Conservation (phyloP, 2,329 filamentous ascomycete species). For the Botryotinia convoluta region DNA sequence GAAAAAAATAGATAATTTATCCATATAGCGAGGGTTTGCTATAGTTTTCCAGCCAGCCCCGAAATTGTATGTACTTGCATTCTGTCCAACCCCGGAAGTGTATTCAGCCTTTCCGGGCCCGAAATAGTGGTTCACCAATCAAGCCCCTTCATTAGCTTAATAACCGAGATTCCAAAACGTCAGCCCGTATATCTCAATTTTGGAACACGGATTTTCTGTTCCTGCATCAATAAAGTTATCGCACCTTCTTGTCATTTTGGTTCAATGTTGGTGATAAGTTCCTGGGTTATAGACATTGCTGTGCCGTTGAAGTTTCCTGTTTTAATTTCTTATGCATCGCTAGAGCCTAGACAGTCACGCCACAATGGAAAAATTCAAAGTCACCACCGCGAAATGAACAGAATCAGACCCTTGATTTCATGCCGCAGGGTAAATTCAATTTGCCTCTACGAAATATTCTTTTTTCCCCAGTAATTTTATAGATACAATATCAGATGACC, state of each 20-base stretch:
- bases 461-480: not conserved
- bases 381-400: not conserved
- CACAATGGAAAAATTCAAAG: not conserved
- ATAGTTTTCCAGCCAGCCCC: not conserved
- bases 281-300: not conserved
- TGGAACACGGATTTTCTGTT: not conserved
- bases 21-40: not conserved
- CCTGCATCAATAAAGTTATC: not conserved
- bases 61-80: not conserved
- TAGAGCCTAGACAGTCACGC: not conserved
- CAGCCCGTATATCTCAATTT: not conserved
- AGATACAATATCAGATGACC: not conserved
- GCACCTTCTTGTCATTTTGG: not conserved
- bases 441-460: not conserved
- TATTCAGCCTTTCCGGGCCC: slow-evolving; percentile 1
- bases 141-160: slow-evolving; percentile 9
- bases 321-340: not conserved
- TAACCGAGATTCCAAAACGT: slow-evolving; percentile 15
- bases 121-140: slow-evolving; percentile 11
- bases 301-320: not conserved
- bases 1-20: not conserved
- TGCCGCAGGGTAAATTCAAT: not conserved
- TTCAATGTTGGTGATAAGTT: not conserved
- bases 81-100: slow-evolving; percentile 1
- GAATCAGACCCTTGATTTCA: not conserved